These are phyloP conservation scores for Botrytis fragariae DNA, from an alignment of 2,329 filamentous ascomycete species.

Conservation along the genomic window DNA sequence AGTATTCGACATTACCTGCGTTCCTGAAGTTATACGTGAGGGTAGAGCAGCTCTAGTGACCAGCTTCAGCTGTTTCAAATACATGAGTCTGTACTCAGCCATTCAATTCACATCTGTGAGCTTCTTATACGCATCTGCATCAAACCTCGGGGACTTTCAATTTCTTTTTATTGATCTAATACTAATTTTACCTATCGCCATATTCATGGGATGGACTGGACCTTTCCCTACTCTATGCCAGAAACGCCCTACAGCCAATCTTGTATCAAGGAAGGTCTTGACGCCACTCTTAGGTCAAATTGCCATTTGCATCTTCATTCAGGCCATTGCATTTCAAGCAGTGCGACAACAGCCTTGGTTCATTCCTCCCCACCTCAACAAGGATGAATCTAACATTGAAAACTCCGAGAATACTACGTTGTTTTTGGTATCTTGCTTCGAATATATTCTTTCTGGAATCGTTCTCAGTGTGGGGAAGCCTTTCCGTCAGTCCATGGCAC, in stretches of 20 bases:
- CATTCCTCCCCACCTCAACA: constrained; percentile 72
- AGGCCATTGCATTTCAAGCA: constrained; percentile 68
- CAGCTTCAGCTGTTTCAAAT: constrained; percentile 99
- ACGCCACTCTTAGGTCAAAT: constrained; percentile 90
- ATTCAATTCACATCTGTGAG: constrained; percentile 98
- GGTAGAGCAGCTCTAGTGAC: constrained; percentile 94
- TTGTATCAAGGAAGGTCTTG: constrained; percentile 90
- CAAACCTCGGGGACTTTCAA: constrained; percentile 95
- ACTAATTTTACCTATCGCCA: constrained; percentile 91
- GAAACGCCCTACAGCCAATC: constrained; percentile 86
- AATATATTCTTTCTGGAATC: constrained; percentile 88
- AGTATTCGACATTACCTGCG: constrained; percentile 94
- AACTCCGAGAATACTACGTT: constrained; percentile 93
- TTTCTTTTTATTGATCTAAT: constrained; percentile 94
- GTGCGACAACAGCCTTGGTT: constrained; percentile 85
- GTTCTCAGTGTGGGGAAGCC: constrained; percentile 89
- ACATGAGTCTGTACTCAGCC: constrained; percentile 98
- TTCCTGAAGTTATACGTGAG: constrained; percentile 88
- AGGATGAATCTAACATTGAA: constrained; percentile 76
- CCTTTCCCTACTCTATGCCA: constrained; percentile 72
- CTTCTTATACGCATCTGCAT: constrained; percentile 91
- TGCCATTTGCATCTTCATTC: constrained; percentile 71
- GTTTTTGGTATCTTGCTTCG: constrained; percentile 88
- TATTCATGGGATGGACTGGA: constrained; percentile 98
- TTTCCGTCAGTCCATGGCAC: constrained; percentile 75